A percentile compares a stretch with the other conserved stretches of the same genome.
Conservation (phyloP, 2,329 filamentous ascomycete species). For the Capronia coronata region DNA sequence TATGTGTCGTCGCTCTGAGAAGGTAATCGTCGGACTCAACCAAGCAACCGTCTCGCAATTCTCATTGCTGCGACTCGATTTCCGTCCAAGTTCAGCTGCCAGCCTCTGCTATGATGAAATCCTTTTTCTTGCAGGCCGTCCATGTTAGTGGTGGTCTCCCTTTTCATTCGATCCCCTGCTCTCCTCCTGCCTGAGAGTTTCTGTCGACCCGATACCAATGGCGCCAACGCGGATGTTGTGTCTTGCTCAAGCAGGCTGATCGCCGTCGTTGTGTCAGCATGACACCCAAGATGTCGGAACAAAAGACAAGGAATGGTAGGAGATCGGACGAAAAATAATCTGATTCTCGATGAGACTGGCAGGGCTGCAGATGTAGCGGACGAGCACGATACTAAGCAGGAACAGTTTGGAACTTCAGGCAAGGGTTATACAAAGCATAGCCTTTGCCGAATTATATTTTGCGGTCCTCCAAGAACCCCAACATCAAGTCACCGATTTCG, state of each 20-base stretch:
- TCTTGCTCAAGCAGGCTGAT: conserved; percentile 19
- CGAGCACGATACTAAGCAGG: too few species aligned
- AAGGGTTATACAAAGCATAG: too few species aligned
- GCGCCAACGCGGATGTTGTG: conserved; percentile 22
- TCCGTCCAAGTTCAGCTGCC: conserved; percentile 14
- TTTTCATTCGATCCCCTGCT: conserved; percentile 9
- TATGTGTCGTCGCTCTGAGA: conserved; percentile 15
- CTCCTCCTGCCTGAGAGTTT: conserved; percentile 12
- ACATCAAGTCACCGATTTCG: conserved; percentile 35
- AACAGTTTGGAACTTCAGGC: too few species aligned
- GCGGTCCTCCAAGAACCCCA: conserved; percentile 33
- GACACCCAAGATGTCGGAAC: conserved; percentile 17
- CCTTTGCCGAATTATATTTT: too few species aligned
- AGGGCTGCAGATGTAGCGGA: neutral
- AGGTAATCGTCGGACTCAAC: conserved; percentile 23
- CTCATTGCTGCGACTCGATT: conserved; percentile 18
- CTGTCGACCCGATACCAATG: conserved; percentile 7
- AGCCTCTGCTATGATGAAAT: conserved; percentile 14
- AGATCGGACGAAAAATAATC: conserved; percentile 20
- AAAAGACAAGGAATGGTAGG: conserved; percentile 16
- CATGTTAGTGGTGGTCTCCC: conserved; percentile 21
- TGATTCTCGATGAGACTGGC: conserved; percentile 22
- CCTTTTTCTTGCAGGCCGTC: conserved; percentile 19
- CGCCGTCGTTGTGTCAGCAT: conserved; percentile 15
- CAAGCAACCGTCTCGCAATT: conserved; percentile 19